Conservation (phyloP, 2,329 filamentous ascomycete genomes). For the Beauveria sp. region DNA sequence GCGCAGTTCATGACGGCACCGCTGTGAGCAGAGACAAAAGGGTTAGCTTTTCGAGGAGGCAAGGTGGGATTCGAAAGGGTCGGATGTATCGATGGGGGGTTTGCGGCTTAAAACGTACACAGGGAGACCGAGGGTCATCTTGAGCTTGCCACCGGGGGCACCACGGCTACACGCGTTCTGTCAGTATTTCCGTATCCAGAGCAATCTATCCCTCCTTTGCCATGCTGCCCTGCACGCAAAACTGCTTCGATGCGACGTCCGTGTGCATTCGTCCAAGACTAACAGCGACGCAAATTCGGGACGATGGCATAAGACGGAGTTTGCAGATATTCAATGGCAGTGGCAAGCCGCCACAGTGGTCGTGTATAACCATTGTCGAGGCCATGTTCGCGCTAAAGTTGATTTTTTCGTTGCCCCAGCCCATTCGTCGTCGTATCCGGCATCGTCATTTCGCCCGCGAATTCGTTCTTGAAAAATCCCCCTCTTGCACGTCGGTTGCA, state of each 20-base stretch:
- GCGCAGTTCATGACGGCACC: constrained; percentile 99
- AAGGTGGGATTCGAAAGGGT: constrained; percentile 9
- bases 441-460: background rate
- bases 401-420: background rate
- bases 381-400: background rate
- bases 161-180: constrained; percentile 52
- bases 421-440: background rate
- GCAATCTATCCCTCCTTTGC: background rate
- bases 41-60: constrained; percentile 14
- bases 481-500: constrained; percentile 9
- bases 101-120: constrained; percentile 62
- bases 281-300: background rate
- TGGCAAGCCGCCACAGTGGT: background rate
- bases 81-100: background rate
- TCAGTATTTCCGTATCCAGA: constrained; percentile 22
- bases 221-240: constrained; percentile 5
- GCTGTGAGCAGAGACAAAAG: constrained; percentile 39
- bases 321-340: background rate
- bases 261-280: background rate
- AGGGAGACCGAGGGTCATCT: constrained; percentile 99
- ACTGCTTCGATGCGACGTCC: background rate
- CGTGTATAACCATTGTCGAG: background rate
- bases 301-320: too few species aligned
- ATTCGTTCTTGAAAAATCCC: background rate
- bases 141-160: constrained; percentile 99